Base-by-base conservation (phyloP, 768 basidiomycete species). In the Tulasnella sp. region DNA sequence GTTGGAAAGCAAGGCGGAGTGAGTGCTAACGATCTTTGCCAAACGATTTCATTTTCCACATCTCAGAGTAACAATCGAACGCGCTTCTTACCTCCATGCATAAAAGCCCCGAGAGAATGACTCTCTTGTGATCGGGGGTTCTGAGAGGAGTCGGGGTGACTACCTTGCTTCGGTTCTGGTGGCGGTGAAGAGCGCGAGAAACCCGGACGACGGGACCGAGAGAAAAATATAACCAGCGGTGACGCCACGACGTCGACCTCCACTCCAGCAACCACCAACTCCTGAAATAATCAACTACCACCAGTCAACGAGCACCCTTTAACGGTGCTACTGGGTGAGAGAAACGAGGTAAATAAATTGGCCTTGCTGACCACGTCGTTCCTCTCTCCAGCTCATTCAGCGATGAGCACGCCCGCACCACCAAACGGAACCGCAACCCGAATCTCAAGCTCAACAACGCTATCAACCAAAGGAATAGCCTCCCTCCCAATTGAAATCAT, bases 1-100 rank as follows among this genome's bases (percentile, higher is more conserved):
- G 80, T 97, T 96, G 37, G 93, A 90, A 17, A 98, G 85, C 69
- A 96, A 86, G n/a, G 92, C 88, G 17, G 90, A 83, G 67, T 90
- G 86, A 12, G 88, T 77, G 74, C 90, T 87, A 72, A 92, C 77
- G 32, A 92, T 86, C 90, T 92, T 70, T 17, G 29, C 9, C 35
- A 67, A 40, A 63, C 12, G 12, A 44, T 44, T 44, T 12, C 12
- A 35, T 5, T 36, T 35, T 1, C 35, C 35, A 3, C 39, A n/a
- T n/a, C 14, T 65, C 39, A 65, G 19, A 40, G n/a, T 37, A 16
- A 2, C 7, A 34, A 37, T 26, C 11, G 11, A 65, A 59, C 8
- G 2, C n/a, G 34, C 3, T 19, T 2, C 35, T 35, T 65, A 65
- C 63, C 63, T 65, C 63, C 63, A 65, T 65, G 19, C 63, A 65